phyloP scores from a whole-genome alignment of 2,329 filamentous ascomycete species.

The Colletotrichum limetticola region DNA sequence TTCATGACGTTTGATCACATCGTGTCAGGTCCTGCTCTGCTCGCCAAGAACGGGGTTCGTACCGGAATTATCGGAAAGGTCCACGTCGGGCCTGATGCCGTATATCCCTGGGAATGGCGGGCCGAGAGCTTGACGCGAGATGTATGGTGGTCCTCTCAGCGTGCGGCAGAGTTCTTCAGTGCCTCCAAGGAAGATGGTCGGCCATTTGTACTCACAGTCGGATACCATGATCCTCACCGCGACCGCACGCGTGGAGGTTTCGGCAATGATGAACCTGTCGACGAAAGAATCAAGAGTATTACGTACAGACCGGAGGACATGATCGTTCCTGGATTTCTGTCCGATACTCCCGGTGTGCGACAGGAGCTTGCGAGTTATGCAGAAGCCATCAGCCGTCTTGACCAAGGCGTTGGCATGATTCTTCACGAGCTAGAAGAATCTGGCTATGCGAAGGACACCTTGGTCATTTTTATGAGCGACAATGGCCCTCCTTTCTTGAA shows the following conservation, averaged over 20 bases:
- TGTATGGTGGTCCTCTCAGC: not conserved
- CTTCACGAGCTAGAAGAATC: not conserved
- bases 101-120: not conserved
- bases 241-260: not conserved
- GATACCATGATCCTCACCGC: not conserved
- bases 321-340: slow-evolving; percentile 43
- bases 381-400: not conserved
- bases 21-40: not conserved
- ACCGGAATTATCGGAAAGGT: not conserved
- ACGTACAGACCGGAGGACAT: not conserved
- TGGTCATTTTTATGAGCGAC: slow-evolving; percentile 59
- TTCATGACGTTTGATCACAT: not conserved
- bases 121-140: not conserved
- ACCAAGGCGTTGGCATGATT: slow-evolving; percentile 11
- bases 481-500: slow-evolving; percentile 62
- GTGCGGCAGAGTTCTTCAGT: not conserved
- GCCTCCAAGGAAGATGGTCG: not conserved
- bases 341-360: slow-evolving; percentile 50
- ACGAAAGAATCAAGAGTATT: not conserved
- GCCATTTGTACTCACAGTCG: not conserved
- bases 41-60: not conserved
- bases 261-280: not conserved
- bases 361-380: slow-evolving; percentile 55
- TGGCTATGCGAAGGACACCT: slow-evolving; percentile 48
- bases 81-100: not conserved